Evolutionary conservation across 805 yeast species (phyloP).

Genomic region (Saccharomycopsis synnaedendra): DNA sequence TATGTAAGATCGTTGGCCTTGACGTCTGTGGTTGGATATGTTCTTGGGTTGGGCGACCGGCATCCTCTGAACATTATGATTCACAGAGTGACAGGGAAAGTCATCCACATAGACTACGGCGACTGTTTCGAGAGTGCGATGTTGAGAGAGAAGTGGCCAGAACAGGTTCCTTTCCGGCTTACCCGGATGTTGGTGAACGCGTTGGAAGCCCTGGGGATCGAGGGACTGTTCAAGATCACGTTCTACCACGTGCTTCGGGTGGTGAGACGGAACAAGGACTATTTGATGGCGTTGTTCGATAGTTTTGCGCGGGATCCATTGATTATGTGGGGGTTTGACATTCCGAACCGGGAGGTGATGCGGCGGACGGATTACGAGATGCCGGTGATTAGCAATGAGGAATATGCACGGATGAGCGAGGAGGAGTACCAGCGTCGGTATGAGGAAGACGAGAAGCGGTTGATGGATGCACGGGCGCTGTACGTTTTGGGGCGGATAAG

Average conservation of each 20-base stretch:
- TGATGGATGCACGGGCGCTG: constrained; percentile 75
- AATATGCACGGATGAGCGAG: constrained; percentile 21
- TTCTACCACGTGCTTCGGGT: constrained; percentile 97
- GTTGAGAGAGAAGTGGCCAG: constrained; percentile 92
- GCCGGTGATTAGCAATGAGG: constrained; percentile 55
- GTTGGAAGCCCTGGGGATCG: constrained; percentile 98
- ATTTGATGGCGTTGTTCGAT: constrained; percentile 93
- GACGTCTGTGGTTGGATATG: constrained; percentile 98
- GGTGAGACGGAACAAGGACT: constrained; percentile 85
- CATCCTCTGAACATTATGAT: constrained; percentile 97
- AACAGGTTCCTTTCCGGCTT: constrained; percentile 92
- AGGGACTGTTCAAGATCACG: constrained; percentile 92
- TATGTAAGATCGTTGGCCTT: constrained; percentile 94
- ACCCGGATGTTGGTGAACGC: constrained; percentile 97
- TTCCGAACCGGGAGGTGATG: constrained; percentile 70
- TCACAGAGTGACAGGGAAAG: constrained; percentile 89
- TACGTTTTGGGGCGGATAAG: constrained; percentile 82
- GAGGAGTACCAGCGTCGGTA: constrained; percentile 64
- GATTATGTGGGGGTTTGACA: constrained; percentile 97
- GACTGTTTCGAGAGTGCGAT: constrained; percentile 99
- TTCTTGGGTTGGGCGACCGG: constrained; percentile 92
- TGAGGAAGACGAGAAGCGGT: constrained; percentile 60
- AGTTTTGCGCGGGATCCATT: constrained; percentile 98
- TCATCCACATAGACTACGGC: constrained; percentile 95
- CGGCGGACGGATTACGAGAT: constrained; percentile 65